Conservation (phyloP, 176 grass and related monocot genomes). For the Juncus inflexus region DNA sequence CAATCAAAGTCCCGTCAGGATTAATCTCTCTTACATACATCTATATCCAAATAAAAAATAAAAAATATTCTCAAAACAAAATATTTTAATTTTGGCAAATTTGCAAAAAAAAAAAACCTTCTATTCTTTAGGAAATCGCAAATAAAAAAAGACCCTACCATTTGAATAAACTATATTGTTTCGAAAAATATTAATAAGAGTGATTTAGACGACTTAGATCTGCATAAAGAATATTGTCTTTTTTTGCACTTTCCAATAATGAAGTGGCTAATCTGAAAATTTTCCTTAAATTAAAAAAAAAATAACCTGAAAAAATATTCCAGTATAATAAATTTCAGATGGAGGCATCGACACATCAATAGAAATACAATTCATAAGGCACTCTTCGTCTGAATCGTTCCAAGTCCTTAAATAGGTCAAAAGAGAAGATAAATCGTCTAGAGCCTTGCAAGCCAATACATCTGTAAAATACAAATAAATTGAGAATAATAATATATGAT, state of each 20-base stretch:
- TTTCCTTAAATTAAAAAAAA: background rate
- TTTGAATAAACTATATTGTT: too few species aligned
- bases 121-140: background rate
- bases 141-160: too few species aligned
- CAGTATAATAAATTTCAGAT: slow-evolving; percentile 72
- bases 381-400: slow-evolving; percentile 1
- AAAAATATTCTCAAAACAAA: slow-evolving; percentile 2
- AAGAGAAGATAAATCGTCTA: slow-evolving; percentile 76
- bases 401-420: slow-evolving; percentile 78
- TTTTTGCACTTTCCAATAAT: too few species aligned
- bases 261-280: too few species aligned
- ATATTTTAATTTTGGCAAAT: slow-evolving; percentile 7
- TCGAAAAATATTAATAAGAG: too few species aligned
- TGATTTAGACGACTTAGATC: too few species aligned
- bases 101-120: background rate
- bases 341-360: slow-evolving; percentile 97
- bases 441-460: slow-evolving; percentile 76
- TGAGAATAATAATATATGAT: slow-evolving; percentile 7
- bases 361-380: slow-evolving; percentile 46
- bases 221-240: too few species aligned
- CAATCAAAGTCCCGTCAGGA: slow-evolving; percentile 66
- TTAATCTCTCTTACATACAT: slow-evolving; percentile 79
- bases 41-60: slow-evolving; percentile 31
- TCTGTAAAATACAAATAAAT: slow-evolving; percentile 35
- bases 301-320: slow-evolving; percentile 89